Percentiles rank a stretch among this genome's conserved stretches.
phyloP scores from a whole-genome alignment of 345 rosid genomes.

The Kandelia obovata region DNA sequence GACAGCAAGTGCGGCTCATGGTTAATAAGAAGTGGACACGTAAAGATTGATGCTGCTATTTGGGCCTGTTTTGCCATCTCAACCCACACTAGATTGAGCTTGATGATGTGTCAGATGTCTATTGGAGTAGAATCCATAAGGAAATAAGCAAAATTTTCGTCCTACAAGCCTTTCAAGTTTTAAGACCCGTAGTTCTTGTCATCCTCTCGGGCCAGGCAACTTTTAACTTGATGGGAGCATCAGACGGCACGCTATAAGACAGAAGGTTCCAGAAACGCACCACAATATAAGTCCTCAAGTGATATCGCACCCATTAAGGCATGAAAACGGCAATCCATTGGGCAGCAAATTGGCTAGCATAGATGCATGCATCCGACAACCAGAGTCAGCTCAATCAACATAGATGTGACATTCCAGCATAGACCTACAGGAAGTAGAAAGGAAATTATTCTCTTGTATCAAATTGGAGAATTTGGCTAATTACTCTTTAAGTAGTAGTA shows the following conservation, averaged over 20 bases:
- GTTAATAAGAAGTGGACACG: background rate
- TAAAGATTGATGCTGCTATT: background rate
- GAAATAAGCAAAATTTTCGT: background rate
- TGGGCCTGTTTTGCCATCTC: background rate
- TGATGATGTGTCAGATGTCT: background rate
- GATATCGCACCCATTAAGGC: too few relatives aligned
- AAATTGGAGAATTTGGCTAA: too few relatives aligned
- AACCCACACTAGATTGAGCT: background rate
- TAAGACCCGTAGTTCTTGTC: background rate
- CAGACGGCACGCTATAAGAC: background rate
- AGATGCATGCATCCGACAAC: background rate
- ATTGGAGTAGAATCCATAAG: conserved; percentile 1
- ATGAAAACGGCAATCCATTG: too few relatives aligned
- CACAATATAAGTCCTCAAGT: background rate
- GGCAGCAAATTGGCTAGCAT: background rate
- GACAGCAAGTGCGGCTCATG: background rate
- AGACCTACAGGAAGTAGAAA: background rate
- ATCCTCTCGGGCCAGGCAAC: background rate
- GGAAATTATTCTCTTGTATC: background rate
- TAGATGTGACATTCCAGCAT: background rate
- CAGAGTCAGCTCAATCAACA: background rate
- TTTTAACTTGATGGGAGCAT: background rate
- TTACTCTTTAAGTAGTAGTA: too few relatives aligned
- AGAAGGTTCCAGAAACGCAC: background rate
- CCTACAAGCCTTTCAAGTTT: background rate